phyloP scores from a whole-genome alignment of 2,329 filamentous ascomycete species.

The Aspergillus transmontanensis region DNA sequence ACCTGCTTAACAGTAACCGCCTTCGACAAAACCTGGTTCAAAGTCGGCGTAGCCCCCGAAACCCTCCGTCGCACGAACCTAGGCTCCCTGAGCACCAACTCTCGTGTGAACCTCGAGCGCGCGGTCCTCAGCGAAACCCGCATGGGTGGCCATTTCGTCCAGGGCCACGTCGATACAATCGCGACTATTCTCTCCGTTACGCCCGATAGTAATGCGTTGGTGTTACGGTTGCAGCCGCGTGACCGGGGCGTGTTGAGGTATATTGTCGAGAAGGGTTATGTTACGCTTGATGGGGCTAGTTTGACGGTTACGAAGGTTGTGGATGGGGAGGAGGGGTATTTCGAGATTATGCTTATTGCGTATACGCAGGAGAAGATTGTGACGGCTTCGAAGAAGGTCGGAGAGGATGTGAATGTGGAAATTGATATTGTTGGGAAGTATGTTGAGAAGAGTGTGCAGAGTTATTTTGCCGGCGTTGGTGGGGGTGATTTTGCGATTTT shows the following conservation, averaged over 20 bases:
- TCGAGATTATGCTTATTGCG: conserved; percentile 94
- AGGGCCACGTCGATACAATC: conserved; percentile 93
- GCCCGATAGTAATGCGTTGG: conserved; percentile 86
- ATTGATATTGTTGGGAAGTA: conserved; percentile 78
- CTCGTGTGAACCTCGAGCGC: conserved; percentile 86
- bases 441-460: conserved; percentile 76
- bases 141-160: conserved; percentile 98
- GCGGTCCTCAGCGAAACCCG: conserved; percentile 88
- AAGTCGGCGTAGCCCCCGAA: conserved; percentile 91
- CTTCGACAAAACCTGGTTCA: conserved; percentile 69
- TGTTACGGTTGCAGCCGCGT: conserved; percentile 77
- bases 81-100: conserved; percentile 67
- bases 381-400: conserved; percentile 73
- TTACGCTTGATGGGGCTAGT: conserved; percentile 91
- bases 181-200: conserved; percentile 73
- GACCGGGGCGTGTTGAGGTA: conserved; percentile 74
- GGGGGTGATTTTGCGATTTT: conserved; percentile 55
- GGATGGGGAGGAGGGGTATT: conserved; percentile 78
- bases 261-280: conserved; percentile 93
- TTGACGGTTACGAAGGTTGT: conserved; percentile 87
- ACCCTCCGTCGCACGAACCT: conserved; percentile 95
- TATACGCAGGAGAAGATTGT: conserved; percentile 95
- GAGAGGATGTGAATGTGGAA: conserved; percentile 87
- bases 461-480: conserved; percentile 62
- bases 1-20: conserved; percentile 92